Evolutionary conservation across 768 basidiomycete genomes (phyloP).

Genomic region (Leccinum ochraceum): DNA sequence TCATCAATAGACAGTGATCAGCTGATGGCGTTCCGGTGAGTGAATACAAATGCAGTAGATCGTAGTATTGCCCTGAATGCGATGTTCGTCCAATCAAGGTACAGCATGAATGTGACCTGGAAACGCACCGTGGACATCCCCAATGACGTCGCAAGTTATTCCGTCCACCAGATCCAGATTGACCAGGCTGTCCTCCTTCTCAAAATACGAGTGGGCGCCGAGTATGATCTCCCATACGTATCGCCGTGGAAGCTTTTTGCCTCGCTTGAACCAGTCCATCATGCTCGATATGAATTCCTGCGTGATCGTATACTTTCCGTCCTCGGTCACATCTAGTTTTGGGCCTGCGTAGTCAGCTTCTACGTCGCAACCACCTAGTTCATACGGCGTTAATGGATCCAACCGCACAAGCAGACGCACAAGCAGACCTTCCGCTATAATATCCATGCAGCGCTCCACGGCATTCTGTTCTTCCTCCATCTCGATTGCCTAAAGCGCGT

Average conservation of each 20-base stretch:
- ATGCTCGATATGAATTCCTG: slow-evolving; percentile 78
- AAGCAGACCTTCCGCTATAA: slow-evolving; percentile 70
- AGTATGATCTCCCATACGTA: slow-evolving; percentile 96
- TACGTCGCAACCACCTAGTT: slow-evolving; percentile 72
- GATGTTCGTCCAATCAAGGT: slow-evolving; percentile 5
- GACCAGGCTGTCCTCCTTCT: slow-evolving; percentile 79
- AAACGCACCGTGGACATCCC: slow-evolving; percentile 85
- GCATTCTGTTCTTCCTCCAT: slow-evolving; percentile 86
- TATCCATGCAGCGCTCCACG: slow-evolving; percentile 71
- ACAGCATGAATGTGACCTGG: background rate
- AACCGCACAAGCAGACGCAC: background rate
- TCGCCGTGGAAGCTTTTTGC: slow-evolving; percentile 87
- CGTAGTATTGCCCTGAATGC: slow-evolving; percentile 86
- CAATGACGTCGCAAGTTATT: slow-evolving; percentile 88
- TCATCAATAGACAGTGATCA: slow-evolving; percentile 87
- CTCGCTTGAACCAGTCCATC: slow-evolving; percentile 91
- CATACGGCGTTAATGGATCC: slow-evolving; percentile 9
- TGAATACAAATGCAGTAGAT: slow-evolving; percentile 83
- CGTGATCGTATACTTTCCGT: slow-evolving; percentile 73
- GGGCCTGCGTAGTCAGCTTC: slow-evolving; percentile 79
- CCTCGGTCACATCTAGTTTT: slow-evolving; percentile 53
- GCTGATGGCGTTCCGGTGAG: slow-evolving; percentile 84
- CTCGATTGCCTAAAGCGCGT: slow-evolving; percentile 73
- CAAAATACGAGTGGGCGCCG: slow-evolving; percentile 75
- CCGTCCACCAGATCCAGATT: slow-evolving; percentile 74